Evolutionary conservation across 2,329 filamentous ascomycete species (phyloP).

Genomic region (Fusarium cicatricum): DNA sequence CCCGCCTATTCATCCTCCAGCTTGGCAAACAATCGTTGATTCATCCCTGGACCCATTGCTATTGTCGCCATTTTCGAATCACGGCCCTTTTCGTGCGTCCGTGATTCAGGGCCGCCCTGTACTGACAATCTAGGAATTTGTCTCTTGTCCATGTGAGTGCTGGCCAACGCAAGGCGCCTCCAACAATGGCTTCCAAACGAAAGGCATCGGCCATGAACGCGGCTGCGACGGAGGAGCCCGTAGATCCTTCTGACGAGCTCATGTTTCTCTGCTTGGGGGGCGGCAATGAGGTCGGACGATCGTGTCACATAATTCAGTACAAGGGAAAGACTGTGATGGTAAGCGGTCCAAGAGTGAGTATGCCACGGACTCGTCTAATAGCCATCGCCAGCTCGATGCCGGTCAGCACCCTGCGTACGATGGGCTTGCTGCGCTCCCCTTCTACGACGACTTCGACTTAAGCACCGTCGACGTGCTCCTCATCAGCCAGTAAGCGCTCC

Average conservation of each 20-base stretch:
- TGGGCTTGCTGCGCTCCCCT: conserved; percentile 89
- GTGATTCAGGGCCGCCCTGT: conserved; percentile 6
- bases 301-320: conserved; percentile 98
- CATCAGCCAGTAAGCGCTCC: conserved; percentile 91
- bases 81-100: conserved; percentile 8
- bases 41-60: conserved; percentile 1
- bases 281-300: conserved; percentile 95
- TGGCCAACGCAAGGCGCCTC: conserved; percentile 20
- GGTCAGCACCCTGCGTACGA: conserved; percentile 97
- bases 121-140: conserved; percentile 26
- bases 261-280: conserved; percentile 94
- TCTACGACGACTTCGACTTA: conserved; percentile 98
- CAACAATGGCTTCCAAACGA: conserved; percentile 87
- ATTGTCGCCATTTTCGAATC: conserved; percentile 17
- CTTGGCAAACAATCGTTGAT: background rate
- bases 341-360: conserved; percentile 34
- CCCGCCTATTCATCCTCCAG: conserved; percentile 16
- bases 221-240: conserved; percentile 77
- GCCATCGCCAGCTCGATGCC: conserved; percentile 78
- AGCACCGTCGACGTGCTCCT: conserved; percentile 96
- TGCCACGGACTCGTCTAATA: conserved; percentile 30
- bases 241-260: conserved; percentile 92
- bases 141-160: conserved; percentile 30
- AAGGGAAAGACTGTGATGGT: conserved; percentile 99
- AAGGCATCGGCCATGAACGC: conserved; percentile 81